These are phyloP conservation scores for Salix exigua DNA, from an alignment of 345 rosid genomes.

Conservation along the genomic window DNA sequence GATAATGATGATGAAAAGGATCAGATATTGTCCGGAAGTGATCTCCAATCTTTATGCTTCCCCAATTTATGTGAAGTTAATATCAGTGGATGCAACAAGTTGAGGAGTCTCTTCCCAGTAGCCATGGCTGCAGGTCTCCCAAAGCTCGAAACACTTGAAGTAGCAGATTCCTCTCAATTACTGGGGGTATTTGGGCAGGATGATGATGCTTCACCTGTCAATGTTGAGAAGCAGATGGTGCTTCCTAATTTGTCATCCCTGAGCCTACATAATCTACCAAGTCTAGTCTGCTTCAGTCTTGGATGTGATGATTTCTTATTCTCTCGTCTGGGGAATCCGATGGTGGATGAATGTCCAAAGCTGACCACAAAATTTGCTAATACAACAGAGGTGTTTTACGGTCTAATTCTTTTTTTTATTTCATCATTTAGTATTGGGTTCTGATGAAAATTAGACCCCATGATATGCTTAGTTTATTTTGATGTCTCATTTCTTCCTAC, in stretches of 20 bases:
- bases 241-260: fast-evolving
- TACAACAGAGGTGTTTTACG: too few relatives aligned
- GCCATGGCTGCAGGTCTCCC: neutral
- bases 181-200: neutral
- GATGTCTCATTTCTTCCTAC: too few relatives aligned
- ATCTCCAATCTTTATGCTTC: neutral
- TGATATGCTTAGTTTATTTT: too few relatives aligned
- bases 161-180: neutral
- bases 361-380: neutral
- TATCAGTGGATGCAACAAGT: neutral
- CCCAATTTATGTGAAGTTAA: neutral
- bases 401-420: too few relatives aligned
- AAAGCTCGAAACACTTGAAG: neutral
- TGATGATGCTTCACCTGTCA: neutral
- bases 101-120: neutral
- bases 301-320: neutral
- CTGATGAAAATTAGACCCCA: too few relatives aligned
- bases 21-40: neutral
- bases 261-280: fast-evolving
- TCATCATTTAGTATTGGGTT: too few relatives aligned
- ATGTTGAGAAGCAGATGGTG: neutral
- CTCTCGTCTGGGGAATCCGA: fast-evolving
- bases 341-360: neutral
- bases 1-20: neutral
- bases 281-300: neutral